These are phyloP conservation scores for Microcyclosporella mali DNA, from an alignment of 2,329 filamentous ascomycete genomes.

Conservation along the genomic window DNA sequence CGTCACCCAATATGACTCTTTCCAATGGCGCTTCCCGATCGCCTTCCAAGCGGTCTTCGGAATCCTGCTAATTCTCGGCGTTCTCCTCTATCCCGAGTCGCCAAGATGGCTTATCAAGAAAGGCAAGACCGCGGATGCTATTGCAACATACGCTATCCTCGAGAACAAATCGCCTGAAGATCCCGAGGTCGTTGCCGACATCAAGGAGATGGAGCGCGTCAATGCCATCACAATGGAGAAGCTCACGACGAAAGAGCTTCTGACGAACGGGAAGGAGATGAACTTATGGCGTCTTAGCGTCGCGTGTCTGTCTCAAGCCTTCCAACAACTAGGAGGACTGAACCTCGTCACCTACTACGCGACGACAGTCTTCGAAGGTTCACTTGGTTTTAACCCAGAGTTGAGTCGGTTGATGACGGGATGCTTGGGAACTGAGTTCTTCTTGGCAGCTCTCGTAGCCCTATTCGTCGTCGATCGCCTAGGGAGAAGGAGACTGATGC, in stretches of 20 bases:
- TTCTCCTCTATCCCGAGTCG: slow-evolving; percentile 50
- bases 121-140: slow-evolving; percentile 41
- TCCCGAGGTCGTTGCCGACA: slow-evolving; percentile 52
- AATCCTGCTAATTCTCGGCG: slow-evolving; percentile 43
- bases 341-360: slow-evolving; percentile 33
- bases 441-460: slow-evolving; percentile 31
- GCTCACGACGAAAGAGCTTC: slow-evolving; percentile 19
- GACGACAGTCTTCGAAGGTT: slow-evolving; percentile 47
- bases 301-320: slow-evolving; percentile 40
- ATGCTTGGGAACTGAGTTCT: slow-evolving; percentile 22
- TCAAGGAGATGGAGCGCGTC: slow-evolving; percentile 23
- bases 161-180: slow-evolving; percentile 45
- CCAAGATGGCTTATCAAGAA: slow-evolving; percentile 50
- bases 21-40: slow-evolving; percentile 50
- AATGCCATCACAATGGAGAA: slow-evolving; percentile 13
- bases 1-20: slow-evolving; percentile 35
- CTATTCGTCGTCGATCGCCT: slow-evolving; percentile 62
- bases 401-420: slow-evolving; percentile 20
- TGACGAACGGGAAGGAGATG: slow-evolving; percentile 36
- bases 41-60: slow-evolving; percentile 52
- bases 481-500: slow-evolving; percentile 40
- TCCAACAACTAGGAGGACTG: slow-evolving; percentile 34
- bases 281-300: slow-evolving; percentile 41
- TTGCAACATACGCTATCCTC: slow-evolving; percentile 47
- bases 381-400: slow-evolving; percentile 37